Evolutionary conservation across 495 filamentous ascomycete genomes (phyloP).

Genomic region (Penicillium macrosclerotiorum): DNA sequence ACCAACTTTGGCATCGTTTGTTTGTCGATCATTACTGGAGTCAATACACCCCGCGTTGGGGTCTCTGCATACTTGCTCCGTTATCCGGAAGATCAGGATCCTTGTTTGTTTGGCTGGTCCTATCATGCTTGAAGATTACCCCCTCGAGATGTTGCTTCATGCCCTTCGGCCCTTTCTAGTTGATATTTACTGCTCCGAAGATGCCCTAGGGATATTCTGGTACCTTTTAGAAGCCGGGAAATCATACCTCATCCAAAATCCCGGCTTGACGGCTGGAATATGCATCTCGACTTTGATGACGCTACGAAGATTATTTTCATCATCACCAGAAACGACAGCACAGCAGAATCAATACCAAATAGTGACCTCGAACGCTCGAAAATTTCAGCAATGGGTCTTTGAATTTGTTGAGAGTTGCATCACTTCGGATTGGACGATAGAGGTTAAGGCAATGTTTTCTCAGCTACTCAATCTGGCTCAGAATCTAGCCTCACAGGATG

Average conservation of each 20-base stretch:
- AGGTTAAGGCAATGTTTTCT: slow-evolving; percentile 56
- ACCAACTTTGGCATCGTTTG: slow-evolving; percentile 66
- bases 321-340: slow-evolving; percentile 64
- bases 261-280: slow-evolving; percentile 76
- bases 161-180: slow-evolving; percentile 74
- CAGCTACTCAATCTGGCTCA: slow-evolving; percentile 62
- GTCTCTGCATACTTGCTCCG: slow-evolving; percentile 78
- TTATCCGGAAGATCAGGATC: slow-evolving; percentile 81
- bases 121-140: slow-evolving; percentile 70
- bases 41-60: slow-evolving; percentile 85
- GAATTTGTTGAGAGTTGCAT: slow-evolving; percentile 57
- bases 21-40: slow-evolving; percentile 75
- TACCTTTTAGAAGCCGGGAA: slow-evolving; percentile 75
- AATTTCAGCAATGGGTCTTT: slow-evolving; percentile 71
- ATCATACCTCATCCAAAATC: slow-evolving; percentile 58
- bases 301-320: slow-evolving; percentile 66
- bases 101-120: slow-evolving; percentile 74
- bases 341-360: slow-evolving; percentile 72
- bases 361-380: slow-evolving; percentile 63
- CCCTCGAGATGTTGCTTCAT: slow-evolving; percentile 88
- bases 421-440: slow-evolving; percentile 45
- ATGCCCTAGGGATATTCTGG: slow-evolving; percentile 81
- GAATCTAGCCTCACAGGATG: slow-evolving; percentile 54
- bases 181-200: slow-evolving; percentile 85
- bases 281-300: slow-evolving; percentile 73